Evolutionary conservation across 208 protist species (phyloP), one percentile per base, ranked within the genome.

Genomic region (Acanthamoeba sp.): DNA sequence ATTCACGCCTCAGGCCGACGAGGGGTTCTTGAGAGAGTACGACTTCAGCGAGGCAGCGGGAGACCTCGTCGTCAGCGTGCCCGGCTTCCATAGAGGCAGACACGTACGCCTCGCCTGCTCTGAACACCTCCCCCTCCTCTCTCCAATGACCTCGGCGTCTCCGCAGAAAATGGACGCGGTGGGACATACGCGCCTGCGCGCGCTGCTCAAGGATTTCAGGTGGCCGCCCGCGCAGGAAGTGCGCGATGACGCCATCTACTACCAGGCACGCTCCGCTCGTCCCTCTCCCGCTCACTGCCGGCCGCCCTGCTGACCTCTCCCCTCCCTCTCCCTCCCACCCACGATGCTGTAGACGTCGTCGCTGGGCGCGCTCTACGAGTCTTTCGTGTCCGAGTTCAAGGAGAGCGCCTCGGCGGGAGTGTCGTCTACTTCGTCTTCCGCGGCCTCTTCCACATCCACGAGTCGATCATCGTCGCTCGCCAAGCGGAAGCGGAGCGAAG

Each of bases 31-130:
- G 20, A 38, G 91, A 18, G 1, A 57, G 38, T 95, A 57, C 85
- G 94, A 95, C 66, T 95, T 92, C 36, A 87, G 80, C 40, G 40
- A 1, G 38, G 91, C 89, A 7, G 57, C 18, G 34, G 94, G n/a
- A 0, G 50, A 62, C 9, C 57, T 95, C 6, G 69, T 95, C 3
- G 36, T 62, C 24, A 94, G 91, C n/a, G 24, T 92, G 1, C 94
- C 94, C 34, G 94, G 94, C 14, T 94, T 48, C 45, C 71, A 94
- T 34, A 42, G 52, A 45, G 71, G 76, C 66, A 20, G n/a, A 9
- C 24, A 50, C 27, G 40, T 84, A 50, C 73, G 24, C 2, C 34
- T 27, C 12, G 27, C 16, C 69, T 29, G 27, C 12, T 14, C 69
- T 62, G 12, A n/a, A 52, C 32, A n/a, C 22, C 32, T 36, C 16